Conservation (phyloP, 192 early-diverging fungal species). For the Entophlyctis luteolus region DNA sequence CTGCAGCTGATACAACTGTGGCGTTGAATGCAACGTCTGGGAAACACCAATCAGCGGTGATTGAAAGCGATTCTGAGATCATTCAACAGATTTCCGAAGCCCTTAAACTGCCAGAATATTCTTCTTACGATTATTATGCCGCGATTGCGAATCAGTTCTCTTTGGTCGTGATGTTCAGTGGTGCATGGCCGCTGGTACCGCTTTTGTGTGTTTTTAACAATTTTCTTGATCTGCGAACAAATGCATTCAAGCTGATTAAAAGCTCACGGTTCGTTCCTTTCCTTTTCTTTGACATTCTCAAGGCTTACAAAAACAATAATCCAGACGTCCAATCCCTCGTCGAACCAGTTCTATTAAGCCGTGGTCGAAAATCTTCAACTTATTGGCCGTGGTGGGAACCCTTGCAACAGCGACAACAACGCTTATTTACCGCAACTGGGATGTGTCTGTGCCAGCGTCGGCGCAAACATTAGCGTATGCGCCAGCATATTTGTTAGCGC, state of each 20-base stretch:
- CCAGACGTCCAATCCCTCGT: constrained; percentile 67
- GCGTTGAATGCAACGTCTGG: not conserved
- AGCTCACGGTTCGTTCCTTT: constrained; percentile 20
- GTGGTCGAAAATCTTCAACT: constrained; percentile 49
- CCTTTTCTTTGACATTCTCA: not conserved
- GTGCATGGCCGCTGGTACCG: constrained; percentile 80
- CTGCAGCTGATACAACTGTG: not conserved
- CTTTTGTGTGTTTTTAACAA: constrained; percentile 84
- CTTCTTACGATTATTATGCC: constrained; percentile 81
- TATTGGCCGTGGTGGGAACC: constrained; percentile 27
- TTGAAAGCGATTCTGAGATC: not conserved
- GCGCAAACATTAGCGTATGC: constrained; percentile 2
- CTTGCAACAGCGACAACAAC: constrained; percentile 20
- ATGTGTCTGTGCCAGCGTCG: constrained; percentile 9
- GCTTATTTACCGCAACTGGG: constrained; percentile 34
- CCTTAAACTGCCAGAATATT: constrained; percentile 66
- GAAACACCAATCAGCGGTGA: not conserved
- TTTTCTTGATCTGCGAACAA: constrained; percentile 84
- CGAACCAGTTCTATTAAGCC: constrained; percentile 72
- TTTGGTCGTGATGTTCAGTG: constrained; percentile 78
- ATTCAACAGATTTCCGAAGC: constrained; percentile 46
- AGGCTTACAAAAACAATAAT: not conserved
- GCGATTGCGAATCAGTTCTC: constrained; percentile 95
- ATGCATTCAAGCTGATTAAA: constrained; percentile 85
- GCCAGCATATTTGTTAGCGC: not conserved